Conservation (phyloP, 805 yeast genomes). For the Yarrowia bubula region DNA sequence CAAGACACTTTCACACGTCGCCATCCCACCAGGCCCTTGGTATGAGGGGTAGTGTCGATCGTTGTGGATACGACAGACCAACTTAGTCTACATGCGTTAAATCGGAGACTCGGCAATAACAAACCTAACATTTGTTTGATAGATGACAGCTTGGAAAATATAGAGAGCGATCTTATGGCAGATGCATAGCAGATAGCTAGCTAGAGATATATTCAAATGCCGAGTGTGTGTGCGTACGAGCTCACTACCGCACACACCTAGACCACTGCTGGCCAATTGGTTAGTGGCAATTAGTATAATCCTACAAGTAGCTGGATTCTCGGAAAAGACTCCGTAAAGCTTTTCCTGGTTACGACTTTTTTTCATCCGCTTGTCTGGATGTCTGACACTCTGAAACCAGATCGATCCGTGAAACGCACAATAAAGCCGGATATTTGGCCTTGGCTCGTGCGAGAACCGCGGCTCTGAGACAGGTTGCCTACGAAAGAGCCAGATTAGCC, state of each 20-base stretch:
- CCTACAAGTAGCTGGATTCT: neutral
- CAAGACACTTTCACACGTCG: neutral
- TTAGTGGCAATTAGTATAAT: neutral
- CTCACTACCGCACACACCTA: no score
- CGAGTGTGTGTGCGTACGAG: no score
- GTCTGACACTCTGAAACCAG: neutral
- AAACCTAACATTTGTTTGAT: neutral
- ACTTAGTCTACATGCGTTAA: constrained; percentile 9
- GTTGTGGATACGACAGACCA: constrained; percentile 21
- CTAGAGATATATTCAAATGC: no score
- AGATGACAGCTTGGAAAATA: no score
- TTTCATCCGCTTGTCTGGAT: neutral
- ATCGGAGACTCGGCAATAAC: constrained; percentile 25
- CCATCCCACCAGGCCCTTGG: constrained; percentile 8
- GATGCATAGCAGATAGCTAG: no score
- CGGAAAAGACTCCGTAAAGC: neutral
- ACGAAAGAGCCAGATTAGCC: neutral
- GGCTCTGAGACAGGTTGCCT: neutral
- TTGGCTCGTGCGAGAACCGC: neutral
- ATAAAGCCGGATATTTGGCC: neutral
- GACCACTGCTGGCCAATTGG: neutral
- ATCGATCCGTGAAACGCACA: neutral
- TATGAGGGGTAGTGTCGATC: constrained; percentile 25
- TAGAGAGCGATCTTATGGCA: no score
- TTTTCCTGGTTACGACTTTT: no score